Conservation (phyloP, 2,329 filamentous ascomycete genomes). For the Apiospora malaysiana region DNA sequence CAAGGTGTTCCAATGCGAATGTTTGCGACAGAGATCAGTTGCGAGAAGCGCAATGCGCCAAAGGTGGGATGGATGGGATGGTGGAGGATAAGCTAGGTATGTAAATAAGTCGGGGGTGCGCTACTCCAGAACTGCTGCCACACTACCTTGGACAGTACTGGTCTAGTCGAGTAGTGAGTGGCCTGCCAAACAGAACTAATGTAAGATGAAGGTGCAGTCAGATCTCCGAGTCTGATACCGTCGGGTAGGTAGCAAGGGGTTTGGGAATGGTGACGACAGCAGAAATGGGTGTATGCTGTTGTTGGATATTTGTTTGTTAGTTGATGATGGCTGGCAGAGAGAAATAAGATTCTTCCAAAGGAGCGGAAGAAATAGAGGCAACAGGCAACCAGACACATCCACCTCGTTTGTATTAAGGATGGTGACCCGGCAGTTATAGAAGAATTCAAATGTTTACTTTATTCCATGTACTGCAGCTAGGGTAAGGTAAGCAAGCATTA, state of each 20-base stretch:
- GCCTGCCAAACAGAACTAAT: neutral
- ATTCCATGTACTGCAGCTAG: neutral
- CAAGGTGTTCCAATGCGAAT: neutral
- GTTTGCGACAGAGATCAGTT: constrained; percentile 8
- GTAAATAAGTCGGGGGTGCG: neutral
- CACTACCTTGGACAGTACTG: neutral
- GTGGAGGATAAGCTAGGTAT: neutral
- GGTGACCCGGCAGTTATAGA: constrained; percentile 14
- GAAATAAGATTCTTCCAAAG: neutral
- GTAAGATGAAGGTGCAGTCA: neutral
- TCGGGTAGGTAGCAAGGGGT: neutral
- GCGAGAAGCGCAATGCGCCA: constrained; percentile 4
- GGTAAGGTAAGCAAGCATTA: neutral
- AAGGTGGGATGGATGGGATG: constrained; percentile 5
- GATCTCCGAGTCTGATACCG: neutral
- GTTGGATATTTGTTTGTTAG: neutral
- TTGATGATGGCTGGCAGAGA: neutral
- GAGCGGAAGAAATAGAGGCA: neutral
- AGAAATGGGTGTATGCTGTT: neutral
- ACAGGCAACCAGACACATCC: neutral
- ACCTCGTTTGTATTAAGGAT: neutral
- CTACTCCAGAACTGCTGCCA: neutral
- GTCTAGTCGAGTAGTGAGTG: neutral
- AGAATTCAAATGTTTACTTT: neutral
- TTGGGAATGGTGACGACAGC: neutral